These are phyloP conservation scores for Claviceps cyperi DNA, from an alignment of 2,329 filamentous ascomycete species.

Conservation along the genomic window DNA sequence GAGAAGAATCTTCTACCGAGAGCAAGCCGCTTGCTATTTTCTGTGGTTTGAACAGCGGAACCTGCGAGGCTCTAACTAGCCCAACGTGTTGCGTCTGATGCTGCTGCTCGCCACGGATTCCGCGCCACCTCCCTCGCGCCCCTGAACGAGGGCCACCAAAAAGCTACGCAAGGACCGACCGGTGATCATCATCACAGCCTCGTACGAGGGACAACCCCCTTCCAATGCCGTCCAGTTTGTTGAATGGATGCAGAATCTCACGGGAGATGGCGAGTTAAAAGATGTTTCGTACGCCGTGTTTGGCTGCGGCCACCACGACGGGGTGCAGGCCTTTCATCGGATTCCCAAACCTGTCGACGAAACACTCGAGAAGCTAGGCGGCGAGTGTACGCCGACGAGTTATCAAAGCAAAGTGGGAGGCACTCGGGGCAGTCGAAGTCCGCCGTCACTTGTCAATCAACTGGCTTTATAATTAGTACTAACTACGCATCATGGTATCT, in stretches of 20 bases:
- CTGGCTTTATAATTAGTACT: neutral
- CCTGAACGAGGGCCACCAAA: constrained; percentile 45
- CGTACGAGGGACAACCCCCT: constrained; percentile 60
- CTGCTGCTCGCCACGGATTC: constrained; percentile 47
- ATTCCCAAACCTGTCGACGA: constrained; percentile 50
- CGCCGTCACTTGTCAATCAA: constrained; percentile 21
- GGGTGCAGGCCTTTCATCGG: constrained; percentile 49
- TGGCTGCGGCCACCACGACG: constrained; percentile 47
- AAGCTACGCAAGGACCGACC: constrained; percentile 46
- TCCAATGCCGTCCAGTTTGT: constrained; percentile 59
- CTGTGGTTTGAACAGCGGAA: constrained; percentile 63
- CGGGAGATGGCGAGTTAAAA: constrained; percentile 32
- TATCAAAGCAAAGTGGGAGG: constrained; percentile 42
- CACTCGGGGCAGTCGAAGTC: constrained; percentile 43
- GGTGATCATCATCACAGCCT: constrained; percentile 52
- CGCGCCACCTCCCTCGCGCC: constrained; percentile 34
- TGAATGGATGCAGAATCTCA: constrained; percentile 45
- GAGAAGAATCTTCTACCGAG: neutral
- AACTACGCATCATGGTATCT: neutral
- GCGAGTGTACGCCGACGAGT: constrained; percentile 40
- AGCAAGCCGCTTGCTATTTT: constrained; percentile 45
- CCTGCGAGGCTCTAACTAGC: constrained; percentile 59
- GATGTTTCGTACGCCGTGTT: constrained; percentile 53
- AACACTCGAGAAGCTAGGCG: constrained; percentile 26
- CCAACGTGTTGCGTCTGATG: constrained; percentile 45